phyloP scores from a whole-genome alignment of 2,329 filamentous ascomycete species.

The Knufia petricola region DNA sequence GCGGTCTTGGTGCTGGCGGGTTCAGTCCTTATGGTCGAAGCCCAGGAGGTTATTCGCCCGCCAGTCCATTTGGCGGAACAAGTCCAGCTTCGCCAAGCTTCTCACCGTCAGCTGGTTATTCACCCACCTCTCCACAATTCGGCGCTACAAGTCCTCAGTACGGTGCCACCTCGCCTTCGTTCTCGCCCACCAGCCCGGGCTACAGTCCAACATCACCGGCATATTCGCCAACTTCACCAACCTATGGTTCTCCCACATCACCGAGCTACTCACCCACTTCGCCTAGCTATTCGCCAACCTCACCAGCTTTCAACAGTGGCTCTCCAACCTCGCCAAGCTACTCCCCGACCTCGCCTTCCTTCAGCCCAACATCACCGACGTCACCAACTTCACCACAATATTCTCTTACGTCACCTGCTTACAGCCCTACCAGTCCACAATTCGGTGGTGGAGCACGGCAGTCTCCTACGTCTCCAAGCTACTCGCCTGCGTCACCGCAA shows the following conservation, averaged over 20 bases:
- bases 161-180: slow-evolving; percentile 41
- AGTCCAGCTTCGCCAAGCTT: slow-evolving; percentile 60
- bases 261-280: slow-evolving; percentile 46
- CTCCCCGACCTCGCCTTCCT: slow-evolving; percentile 51
- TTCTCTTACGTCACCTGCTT: slow-evolving; percentile 51
- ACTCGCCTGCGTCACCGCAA: slow-evolving; percentile 50
- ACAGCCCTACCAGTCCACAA: slow-evolving; percentile 47
- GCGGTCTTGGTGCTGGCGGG: slow-evolving; percentile 49
- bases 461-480: slow-evolving; percentile 46
- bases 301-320: slow-evolving; percentile 35
- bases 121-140: slow-evolving; percentile 63
- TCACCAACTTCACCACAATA: slow-evolving; percentile 49
- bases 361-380: slow-evolving; percentile 42
- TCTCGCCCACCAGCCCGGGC: slow-evolving; percentile 45
- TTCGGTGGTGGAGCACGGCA: slow-evolving; percentile 29
- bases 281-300: slow-evolving; percentile 60
- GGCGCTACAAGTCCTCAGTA: slow-evolving; percentile 48
- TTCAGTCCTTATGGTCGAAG: slow-evolving; percentile 63
- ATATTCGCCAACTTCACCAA: slow-evolving; percentile 71
- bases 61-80: slow-evolving; percentile 66
- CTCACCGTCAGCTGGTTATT: slow-evolving; percentile 53
- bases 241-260: slow-evolving; percentile 38
- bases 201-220: slow-evolving; percentile 48
- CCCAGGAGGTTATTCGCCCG: slow-evolving; percentile 54
- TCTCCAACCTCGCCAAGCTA: slow-evolving; percentile 66